phyloP scores from a whole-genome alignment of 345 rosid species.

The Hirschfeldia incana region DNA sequence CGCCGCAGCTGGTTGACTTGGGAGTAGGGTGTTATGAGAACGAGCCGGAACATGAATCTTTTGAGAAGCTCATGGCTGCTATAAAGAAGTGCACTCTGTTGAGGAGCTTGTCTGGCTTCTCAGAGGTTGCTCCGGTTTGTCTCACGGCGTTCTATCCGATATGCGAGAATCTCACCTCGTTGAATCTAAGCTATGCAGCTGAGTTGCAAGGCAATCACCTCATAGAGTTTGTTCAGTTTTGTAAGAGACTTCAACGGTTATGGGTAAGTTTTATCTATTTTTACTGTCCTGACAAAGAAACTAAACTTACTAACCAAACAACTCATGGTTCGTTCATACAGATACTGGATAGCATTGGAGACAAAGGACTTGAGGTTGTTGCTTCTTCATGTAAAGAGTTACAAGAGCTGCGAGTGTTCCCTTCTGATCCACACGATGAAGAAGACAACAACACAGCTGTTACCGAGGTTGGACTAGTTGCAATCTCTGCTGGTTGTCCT shows the following conservation, averaged over 20 bases:
- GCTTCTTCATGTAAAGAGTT: conserved; percentile 82
- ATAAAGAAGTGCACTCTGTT: conserved; percentile 56
- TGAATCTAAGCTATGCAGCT: conserved; percentile 88
- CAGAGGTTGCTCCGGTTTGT: conserved; percentile 68
- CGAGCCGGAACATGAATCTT: conserved; percentile 66
- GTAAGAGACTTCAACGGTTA: conserved; percentile 73
- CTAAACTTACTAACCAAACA: background rate
- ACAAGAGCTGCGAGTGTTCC: conserved; percentile 89
- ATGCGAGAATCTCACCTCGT: conserved; percentile 56
- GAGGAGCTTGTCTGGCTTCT: conserved; percentile 83
- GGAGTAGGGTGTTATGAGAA: conserved; percentile 84
- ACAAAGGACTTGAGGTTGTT: conserved; percentile 75
- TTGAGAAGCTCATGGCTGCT: conserved; percentile 47
- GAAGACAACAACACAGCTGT: conserved; percentile 58
- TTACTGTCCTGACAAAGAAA: background rate
- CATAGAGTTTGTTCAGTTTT: conserved; percentile 58
- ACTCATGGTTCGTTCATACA: conserved; percentile 35
- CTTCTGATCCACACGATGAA: conserved; percentile 64
- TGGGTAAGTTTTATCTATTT: conserved; percentile 56
- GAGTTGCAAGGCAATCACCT: conserved; percentile 69
- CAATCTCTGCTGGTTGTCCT: conserved; percentile 78
- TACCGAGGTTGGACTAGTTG: conserved; percentile 86
- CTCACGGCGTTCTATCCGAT: conserved; percentile 63
- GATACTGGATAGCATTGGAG: conserved; percentile 93
- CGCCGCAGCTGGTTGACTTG: conserved; percentile 75